Conservation (phyloP, 2,329 filamentous ascomycete species). For the Macrophomina pseudophaseolina region DNA sequence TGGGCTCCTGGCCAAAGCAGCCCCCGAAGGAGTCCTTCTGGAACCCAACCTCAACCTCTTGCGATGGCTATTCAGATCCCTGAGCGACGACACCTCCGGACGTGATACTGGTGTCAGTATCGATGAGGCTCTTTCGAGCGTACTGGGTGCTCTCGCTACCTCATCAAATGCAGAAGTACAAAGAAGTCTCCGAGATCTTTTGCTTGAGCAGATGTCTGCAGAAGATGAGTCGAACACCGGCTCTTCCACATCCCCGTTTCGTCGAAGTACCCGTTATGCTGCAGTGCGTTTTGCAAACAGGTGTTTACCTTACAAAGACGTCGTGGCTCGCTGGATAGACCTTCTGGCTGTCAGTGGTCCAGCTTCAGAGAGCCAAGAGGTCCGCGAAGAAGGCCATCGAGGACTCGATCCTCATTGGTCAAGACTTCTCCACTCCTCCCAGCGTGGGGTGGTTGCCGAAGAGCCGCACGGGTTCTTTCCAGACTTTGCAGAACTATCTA, state of each 20-base stretch:
- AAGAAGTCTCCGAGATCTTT: conserved; percentile 41
- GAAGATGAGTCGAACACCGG: conserved; percentile 26
- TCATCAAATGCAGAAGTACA: conserved; percentile 54
- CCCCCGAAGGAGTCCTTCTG: conserved; percentile 61
- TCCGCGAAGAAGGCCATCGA: conserved; percentile 86
- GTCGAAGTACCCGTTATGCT: conserved; percentile 73
- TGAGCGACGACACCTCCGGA: conserved; percentile 77
- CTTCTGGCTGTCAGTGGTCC: conserved; percentile 76
- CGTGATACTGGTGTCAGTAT: conserved; percentile 82
- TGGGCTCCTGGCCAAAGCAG: conserved; percentile 74
- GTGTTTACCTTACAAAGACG: conserved; percentile 79
- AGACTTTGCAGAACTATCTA: conserved; percentile 51
- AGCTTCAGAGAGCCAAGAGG: conserved; percentile 74
- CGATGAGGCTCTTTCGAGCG: conserved; percentile 82
- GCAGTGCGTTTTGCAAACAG: conserved; percentile 89
- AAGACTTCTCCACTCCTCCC: conserved; percentile 58
- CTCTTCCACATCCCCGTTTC: conserved; percentile 5
- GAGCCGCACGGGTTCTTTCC: conserved; percentile 40
- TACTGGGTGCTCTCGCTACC: conserved; percentile 60
- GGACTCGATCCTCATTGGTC: conserved; percentile 84
- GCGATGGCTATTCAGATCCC: conserved; percentile 81
- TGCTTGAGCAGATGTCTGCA: conserved; percentile 42
- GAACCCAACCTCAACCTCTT: conserved; percentile 61
- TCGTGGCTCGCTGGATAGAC: conserved; percentile 84
- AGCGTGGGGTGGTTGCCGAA: background rate